Base-by-base conservation (phyloP, 371 early-diverging fungal species). In the Syncephalastrum monosporum region DNA sequence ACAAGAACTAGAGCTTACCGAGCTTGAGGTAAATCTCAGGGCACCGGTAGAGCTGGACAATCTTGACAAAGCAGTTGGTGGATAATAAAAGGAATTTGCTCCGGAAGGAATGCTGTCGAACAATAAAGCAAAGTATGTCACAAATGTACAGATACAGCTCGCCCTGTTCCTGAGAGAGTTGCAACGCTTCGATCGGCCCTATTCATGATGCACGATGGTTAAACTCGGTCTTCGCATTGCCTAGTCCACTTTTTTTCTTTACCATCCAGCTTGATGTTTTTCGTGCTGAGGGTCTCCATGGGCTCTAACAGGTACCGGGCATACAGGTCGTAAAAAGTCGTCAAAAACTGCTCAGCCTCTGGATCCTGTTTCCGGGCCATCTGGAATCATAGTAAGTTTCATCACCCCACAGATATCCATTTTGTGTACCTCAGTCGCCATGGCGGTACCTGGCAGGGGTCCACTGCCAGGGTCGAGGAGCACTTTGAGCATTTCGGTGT, bases 41-140 rank as follows among this genome's bases (percentile, higher is more conserved):
- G 25, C 88, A 86, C 62, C 81, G 77, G 21, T 92, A 79, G 3
- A 96, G 67, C 47, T 89, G 67, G 1, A 72, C 64, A 5, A 91
- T 64, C 59, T 89, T 86, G 24, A 68, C 53, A 17, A 83, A 72
- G 23, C 89, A 69, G 52, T 82, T 79, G 6, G 82, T 77, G n/a
- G 83, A 79, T 14, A 87, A 69, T 19, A 94, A 63, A 47, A 87
- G 82, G 60, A 83, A 86, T 67, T 91, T 91, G 75, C 87, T 89
- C n/a, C 89, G 81, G 61, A 84, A 84, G 0, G 79, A 74, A 68
- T 96, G 96, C 8, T 80, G 72, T 45, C 81, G 73, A 27, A 92
- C 75, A 53, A 78, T 70, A 69, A 86, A 89, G 46, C 84, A 81
- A 15, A 94, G 63, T 16, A 92, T 67, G 19, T 91, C 92, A 68